Percentiles rank a stretch among this genome's conserved stretches.
These are phyloP conservation scores for Phytophthora tubulina DNA, from an alignment of 352 stramenopile genomes.

Conservation along the genomic window DNA sequence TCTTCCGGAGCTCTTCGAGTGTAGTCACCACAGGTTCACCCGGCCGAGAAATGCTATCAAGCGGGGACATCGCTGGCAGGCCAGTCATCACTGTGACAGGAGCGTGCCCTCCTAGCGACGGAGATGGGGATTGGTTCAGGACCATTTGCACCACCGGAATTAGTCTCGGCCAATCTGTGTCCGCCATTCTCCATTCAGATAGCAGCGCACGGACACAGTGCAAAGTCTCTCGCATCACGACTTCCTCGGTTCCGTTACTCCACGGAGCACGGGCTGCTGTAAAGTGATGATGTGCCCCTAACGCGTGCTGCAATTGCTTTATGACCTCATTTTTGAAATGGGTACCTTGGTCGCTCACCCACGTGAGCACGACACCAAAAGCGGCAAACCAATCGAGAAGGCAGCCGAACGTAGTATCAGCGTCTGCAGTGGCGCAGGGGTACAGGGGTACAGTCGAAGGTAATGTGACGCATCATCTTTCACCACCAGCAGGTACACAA, in stretches of 20 bases:
- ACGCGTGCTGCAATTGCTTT: not conserved
- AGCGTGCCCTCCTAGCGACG: not conserved
- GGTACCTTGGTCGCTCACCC: not conserved
- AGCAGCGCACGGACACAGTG: not conserved
- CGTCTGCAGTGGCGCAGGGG: not conserved
- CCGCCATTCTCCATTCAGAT: not conserved
- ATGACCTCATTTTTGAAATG: not conserved
- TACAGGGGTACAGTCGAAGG: not conserved
- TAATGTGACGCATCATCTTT: not conserved
- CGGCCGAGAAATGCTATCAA: not conserved
- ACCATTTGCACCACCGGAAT: not conserved
- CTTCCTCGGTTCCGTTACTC: not conserved
- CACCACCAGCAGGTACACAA: not conserved
- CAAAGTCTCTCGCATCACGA: not conserved
- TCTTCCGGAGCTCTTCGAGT: not conserved
- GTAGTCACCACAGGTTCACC: not conserved
- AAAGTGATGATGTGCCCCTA: not conserved
- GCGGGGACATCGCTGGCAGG: not conserved
- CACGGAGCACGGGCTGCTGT: not conserved
- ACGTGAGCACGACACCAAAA: not conserved
- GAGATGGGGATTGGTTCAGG: not conserved
- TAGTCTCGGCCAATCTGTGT: not conserved
- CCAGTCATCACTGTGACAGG: not conserved
- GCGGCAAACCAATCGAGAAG: not conserved
- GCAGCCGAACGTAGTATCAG: no score